Percentiles rank a stretch among this genome's conserved stretches.
phyloP scores from a whole-genome alignment of 345 rosid genomes.

The Eucalyptus guilfoylei region DNA sequence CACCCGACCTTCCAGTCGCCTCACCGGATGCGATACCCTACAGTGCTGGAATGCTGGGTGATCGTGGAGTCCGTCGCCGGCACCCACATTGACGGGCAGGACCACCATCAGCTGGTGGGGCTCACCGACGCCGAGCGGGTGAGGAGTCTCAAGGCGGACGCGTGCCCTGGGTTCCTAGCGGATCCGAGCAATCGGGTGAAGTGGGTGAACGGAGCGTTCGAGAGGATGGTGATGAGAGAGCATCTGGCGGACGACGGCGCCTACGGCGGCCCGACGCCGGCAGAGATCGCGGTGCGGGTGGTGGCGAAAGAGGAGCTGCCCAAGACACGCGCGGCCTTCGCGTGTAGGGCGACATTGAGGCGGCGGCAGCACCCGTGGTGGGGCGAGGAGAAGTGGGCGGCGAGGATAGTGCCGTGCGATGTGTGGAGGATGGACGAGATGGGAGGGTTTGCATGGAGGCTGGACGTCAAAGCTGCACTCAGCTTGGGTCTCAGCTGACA shows the following conservation, averaged over 20 bases:
- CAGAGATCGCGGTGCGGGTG: background rate
- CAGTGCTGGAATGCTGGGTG: conserved; percentile 27
- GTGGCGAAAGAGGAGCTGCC: background rate
- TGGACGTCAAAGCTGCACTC: conserved; percentile 41
- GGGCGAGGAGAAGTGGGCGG: background rate
- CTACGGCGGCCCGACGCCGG: background rate
- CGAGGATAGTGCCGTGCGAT: conserved; percentile 37
- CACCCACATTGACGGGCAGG: background rate
- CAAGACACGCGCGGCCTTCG: conserved; percentile 5
- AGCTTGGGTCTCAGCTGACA: conserved; percentile 10
- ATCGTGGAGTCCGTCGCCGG: conserved; percentile 28
- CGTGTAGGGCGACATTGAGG: conserved; percentile 31
- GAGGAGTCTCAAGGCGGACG: conserved; percentile 13
- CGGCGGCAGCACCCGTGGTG: conserved; percentile 16
- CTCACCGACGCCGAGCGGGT: conserved; percentile 18
- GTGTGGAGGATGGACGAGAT: conserved; percentile 40
- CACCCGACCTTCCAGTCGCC: background rate
- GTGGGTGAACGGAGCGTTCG: conserved; percentile 41
- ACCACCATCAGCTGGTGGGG: background rate
- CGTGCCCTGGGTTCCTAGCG: conserved; percentile 42
- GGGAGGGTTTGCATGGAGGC: conserved; percentile 59
- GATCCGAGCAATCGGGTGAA: conserved; percentile 18
- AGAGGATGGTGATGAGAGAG: conserved; percentile 14
- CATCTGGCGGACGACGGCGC: background rate
- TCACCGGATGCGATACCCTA: background rate